Percentiles rank a stretch among this genome's conserved stretches.
Evolutionary conservation across 2,329 filamentous ascomycete genomes (phyloP).

Genomic region (Geoglossum cookeanum): DNA sequence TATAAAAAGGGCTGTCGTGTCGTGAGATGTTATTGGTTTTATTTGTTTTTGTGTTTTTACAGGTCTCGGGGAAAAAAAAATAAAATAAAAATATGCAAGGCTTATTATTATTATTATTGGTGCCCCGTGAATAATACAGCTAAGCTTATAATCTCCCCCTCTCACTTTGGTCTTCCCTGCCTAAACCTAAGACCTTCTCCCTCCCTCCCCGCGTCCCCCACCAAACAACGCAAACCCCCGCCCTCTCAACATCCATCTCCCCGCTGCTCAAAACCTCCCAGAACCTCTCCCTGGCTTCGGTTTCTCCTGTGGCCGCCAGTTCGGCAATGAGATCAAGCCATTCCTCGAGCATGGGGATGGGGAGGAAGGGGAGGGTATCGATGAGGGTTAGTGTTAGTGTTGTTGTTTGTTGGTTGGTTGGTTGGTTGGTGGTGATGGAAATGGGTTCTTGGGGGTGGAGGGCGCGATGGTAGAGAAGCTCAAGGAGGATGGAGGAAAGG

Average conservation of each 20-base stretch:
- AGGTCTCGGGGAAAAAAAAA: no score
- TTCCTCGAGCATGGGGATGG: slow-evolving; percentile 51
- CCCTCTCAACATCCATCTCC: slow-evolving; percentile 76
- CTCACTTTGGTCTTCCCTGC: no score
- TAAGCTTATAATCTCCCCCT: no score
- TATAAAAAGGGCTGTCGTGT: no score
- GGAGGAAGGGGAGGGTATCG: slow-evolving; percentile 58
- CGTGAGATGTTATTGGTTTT: no score
- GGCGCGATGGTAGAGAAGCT: slow-evolving; percentile 53
- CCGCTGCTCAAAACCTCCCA: slow-evolving; percentile 64
- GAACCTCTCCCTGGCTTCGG: slow-evolving; percentile 46
- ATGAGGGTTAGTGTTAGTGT: slow-evolving; percentile 58
- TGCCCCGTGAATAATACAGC: no score
- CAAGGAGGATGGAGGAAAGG: slow-evolving; percentile 62
- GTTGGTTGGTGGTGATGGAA: slow-evolving; percentile 15
- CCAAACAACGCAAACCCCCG: slow-evolving; percentile 64
- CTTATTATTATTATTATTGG: no score
- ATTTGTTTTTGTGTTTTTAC: no score
- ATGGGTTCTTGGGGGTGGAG: slow-evolving; percentile 29
- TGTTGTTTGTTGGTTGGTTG: slow-evolving; percentile 54
- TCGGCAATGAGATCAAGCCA: slow-evolving; percentile 60
- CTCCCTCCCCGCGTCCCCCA: slow-evolving; percentile 52
- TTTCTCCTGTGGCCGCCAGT: slow-evolving; percentile 37
- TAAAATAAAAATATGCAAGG: no score
- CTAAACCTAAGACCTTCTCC: slow-evolving; percentile 25